These are phyloP conservation scores for Fusarium anthophilum DNA, from an alignment of 2,329 filamentous ascomycete genomes.

Conservation along the genomic window DNA sequence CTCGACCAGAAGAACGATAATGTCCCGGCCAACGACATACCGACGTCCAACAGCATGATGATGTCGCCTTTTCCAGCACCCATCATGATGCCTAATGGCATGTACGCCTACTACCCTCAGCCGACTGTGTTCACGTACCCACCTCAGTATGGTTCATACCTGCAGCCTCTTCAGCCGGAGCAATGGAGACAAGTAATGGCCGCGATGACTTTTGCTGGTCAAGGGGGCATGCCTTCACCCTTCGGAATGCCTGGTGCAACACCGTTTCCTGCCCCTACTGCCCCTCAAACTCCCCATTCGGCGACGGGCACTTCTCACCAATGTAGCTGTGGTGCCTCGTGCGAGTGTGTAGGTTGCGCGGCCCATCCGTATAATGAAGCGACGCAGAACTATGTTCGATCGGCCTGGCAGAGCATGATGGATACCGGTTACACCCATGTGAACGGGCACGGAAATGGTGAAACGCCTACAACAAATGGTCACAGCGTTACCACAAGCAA, in stretches of 20 bases:
- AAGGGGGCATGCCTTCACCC: conserved; percentile 43
- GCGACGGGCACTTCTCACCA: conserved; percentile 50
- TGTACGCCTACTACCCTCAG: conserved; percentile 54
- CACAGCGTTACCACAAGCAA: conserved; percentile 25
- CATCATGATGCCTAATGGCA: conserved; percentile 50
- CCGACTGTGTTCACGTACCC: conserved; percentile 63
- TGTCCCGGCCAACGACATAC: conserved; percentile 29
- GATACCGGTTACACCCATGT: conserved; percentile 41
- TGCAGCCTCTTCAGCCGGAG: conserved; percentile 64
- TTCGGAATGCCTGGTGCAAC: conserved; percentile 39
- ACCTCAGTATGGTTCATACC: conserved; percentile 63
- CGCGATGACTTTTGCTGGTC: conserved; percentile 50
- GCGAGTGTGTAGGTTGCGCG: conserved; percentile 74
- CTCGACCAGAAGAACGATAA: conserved; percentile 28
- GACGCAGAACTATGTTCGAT: conserved; percentile 63
- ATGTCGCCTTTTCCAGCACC: conserved; percentile 50
- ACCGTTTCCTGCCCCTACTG: conserved; percentile 29
- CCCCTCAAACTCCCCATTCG: conserved; percentile 28
- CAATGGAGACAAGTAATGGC: conserved; percentile 62
- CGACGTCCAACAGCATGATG: conserved; percentile 44
- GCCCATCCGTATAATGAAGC: conserved; percentile 74
- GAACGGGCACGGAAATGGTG: conserved; percentile 39
- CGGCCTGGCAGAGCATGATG: conserved; percentile 55
- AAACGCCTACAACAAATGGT: conserved; percentile 30
- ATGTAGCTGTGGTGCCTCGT: conserved; percentile 72